Evolutionary conservation across 345 rosid genomes (phyloP).

Genomic region (Rhodamnia rubescens): DNA sequence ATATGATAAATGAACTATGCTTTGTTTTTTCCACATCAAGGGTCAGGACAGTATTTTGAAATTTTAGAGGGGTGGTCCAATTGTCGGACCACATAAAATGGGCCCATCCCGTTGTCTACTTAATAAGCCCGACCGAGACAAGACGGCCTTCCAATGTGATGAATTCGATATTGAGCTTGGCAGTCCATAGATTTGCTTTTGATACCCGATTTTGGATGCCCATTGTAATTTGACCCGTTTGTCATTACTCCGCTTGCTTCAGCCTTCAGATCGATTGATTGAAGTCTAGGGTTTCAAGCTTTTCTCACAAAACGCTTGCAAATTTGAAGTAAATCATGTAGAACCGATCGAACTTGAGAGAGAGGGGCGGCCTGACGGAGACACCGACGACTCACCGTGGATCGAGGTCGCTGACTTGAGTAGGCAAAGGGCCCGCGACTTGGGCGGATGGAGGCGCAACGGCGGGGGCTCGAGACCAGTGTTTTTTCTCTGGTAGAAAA

Average conservation of each 20-base stretch:
- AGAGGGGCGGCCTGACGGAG: neutral
- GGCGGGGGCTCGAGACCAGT: neutral
- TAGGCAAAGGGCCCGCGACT: neutral
- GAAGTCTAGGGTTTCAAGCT: neutral
- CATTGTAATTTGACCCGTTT: neutral
- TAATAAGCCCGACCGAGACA: neutral
- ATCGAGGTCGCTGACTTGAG: neutral
- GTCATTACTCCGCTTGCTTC: neutral
- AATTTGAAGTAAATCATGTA: neutral
- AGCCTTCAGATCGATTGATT: neutral
- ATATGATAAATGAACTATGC: neutral
- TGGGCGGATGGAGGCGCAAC: neutral
- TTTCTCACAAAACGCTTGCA: neutral
- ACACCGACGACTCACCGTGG: neutral
- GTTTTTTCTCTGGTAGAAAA: neutral
- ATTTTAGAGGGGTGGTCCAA: neutral
- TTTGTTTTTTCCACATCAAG: neutral
- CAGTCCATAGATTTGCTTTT: neutral
- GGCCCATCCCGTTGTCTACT: neutral
- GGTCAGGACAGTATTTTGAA: neutral
- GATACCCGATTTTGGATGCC: neutral
- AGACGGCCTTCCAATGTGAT: neutral
- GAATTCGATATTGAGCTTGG: neutral
- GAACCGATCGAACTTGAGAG: neutral
- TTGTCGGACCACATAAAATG: neutral